Percentiles rank a stretch among this genome's conserved stretches.
Evolutionary conservation across 176 grass and related monocot genomes (phyloP).

Genomic region (Thalia dealbata): DNA sequence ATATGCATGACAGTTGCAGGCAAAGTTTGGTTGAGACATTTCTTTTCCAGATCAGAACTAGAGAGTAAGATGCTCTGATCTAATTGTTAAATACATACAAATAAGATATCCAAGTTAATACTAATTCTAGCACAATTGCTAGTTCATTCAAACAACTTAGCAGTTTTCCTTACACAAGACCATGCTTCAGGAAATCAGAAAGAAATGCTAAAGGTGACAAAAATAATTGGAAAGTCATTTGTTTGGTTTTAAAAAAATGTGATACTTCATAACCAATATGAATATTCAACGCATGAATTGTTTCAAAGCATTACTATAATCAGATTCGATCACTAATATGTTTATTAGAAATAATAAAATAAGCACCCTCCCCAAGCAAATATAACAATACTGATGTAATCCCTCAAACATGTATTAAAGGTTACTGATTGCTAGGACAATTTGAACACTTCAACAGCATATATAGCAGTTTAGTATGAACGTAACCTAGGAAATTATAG

Average conservation of each 20-base stretch:
- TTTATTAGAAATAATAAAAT: no score
- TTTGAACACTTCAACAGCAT: neutral
- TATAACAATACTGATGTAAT: no score
- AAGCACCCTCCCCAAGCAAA: no score
- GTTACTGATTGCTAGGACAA: neutral
- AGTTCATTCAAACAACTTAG: neutral
- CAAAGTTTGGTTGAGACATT: neutral
- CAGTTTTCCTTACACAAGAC: no score
- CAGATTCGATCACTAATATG: no score
- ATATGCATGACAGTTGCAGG: neutral
- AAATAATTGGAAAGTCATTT: no score
- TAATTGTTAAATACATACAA: neutral
- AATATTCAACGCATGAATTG: no score
- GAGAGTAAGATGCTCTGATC: neutral
- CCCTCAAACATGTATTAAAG: neutral
- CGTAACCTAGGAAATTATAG: neutral
- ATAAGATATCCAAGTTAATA: neutral
- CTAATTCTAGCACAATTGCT: neutral
- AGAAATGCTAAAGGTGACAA: no score
- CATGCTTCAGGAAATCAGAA: no score
- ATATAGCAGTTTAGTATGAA: neutral
- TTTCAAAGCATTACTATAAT: no score
- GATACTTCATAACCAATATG: no score
- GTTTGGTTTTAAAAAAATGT: no score
- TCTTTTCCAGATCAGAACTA: neutral